Evolutionary conservation across 768 basidiomycete genomes (phyloP), one percentile per base, ranked within the genome.

Genomic region (Psilocybe azurescens): DNA sequence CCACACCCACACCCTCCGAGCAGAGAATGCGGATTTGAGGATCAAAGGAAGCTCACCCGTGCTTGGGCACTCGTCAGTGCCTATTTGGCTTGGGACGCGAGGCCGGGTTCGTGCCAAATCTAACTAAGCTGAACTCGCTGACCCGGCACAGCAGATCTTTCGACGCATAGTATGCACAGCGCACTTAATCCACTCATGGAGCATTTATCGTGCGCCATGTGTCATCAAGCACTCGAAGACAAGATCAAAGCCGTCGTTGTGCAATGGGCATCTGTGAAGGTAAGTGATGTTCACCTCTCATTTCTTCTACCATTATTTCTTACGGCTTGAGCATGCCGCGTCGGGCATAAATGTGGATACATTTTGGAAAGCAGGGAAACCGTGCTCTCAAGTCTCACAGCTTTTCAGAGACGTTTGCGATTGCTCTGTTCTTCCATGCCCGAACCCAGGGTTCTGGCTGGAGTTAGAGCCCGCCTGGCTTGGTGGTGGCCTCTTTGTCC

Each of bases 181-280:
- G 79, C 82, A 6, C 76, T 87, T 41, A 73, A 75, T 6, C 82
- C 86, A 38, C 67, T 87, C 32, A 78, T 76, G 8, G 81, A 84
- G 24, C 79, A 80, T 49, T 66, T 87, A 1, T 64, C 72, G 5
- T 87, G 86, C 71, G 74, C 78, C 0, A 63, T 77, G 11, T 87
- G 86, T 68, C 75, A 75, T 52, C 60, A 71, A 16, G 67, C 74
- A 11, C 71, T 88, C 38, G 69, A 75, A 39, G 80, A 81, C 29
- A 77, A 83, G n/a, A 76, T 86, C 32, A 80, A 77, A 60, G 74
- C 76, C 20, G 77, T 86, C 30, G 67, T 85, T 20, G 66, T 78
- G 14, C 79, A 84, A 65, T 87, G 86, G 86, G 80, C 83, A 3
- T 74, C 78, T 2, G 83, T 87, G 38, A 87, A 86, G 76, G 86